Conservation (phyloP, 2,329 filamentous ascomycete genomes). For the Talaromyces piceae region DNA sequence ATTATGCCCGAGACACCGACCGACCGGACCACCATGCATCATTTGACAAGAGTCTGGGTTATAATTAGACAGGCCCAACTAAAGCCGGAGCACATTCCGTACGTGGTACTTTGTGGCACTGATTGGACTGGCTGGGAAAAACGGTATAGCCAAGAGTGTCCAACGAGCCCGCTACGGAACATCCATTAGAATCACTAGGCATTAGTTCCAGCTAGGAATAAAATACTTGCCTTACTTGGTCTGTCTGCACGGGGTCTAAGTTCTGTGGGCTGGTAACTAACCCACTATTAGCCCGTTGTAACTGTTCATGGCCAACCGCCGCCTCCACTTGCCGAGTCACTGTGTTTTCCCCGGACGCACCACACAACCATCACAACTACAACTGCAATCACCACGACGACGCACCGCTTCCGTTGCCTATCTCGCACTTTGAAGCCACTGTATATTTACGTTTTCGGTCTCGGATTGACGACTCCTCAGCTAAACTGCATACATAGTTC, state of each 20-base stretch:
- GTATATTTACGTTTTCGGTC: too few species aligned
- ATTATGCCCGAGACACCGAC: not conserved
- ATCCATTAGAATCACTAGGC: too few species aligned
- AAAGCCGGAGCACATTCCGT: not conserved
- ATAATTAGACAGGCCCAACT: slow-evolving; percentile 2
- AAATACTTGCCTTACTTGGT: too few species aligned
- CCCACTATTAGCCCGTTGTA: not conserved
- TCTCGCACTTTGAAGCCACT: not conserved
- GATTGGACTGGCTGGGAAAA: not conserved
- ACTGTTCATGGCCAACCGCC: not conserved
- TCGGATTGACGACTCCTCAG: not conserved
- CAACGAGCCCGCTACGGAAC: not conserved
- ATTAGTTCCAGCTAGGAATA: not conserved
- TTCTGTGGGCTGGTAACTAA: not conserved
- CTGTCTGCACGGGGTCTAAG: too few species aligned
- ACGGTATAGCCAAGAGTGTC: not conserved
- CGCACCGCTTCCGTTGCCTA: not conserved
- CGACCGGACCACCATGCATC: not conserved
- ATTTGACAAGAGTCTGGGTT: not conserved
- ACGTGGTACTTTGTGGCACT: not conserved
- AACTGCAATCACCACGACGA: too few species aligned
- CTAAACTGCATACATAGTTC: not conserved
- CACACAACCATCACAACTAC: too few species aligned
- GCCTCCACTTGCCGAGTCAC: not conserved
- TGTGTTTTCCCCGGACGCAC: not conserved